phyloP scores from a whole-genome alignment of 257 asterid species.

The Buddleja alternifolia region DNA sequence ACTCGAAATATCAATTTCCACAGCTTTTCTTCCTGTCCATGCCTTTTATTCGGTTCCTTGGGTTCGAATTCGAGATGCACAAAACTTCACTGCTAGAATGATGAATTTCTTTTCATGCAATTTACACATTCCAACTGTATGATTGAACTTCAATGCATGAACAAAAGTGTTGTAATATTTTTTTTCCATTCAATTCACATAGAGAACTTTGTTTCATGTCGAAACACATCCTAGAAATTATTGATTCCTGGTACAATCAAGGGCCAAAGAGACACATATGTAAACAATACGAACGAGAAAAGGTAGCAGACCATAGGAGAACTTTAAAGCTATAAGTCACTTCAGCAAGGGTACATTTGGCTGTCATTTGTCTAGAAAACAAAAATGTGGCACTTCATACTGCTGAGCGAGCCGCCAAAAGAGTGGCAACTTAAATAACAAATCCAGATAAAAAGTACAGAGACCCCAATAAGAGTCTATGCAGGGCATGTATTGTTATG shows the following conservation, averaged over 20 bases:
- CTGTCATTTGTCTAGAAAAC: not conserved
- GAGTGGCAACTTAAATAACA: not conserved
- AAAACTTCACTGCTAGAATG: not conserved
- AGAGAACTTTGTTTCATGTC: not conserved
- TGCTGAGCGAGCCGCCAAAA: constrained; percentile 15
- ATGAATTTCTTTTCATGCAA: constrained; percentile 12
- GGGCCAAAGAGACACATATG: not conserved
- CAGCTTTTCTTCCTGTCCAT: not conserved
- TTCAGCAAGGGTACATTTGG: constrained; percentile 13
- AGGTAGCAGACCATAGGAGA: not conserved
- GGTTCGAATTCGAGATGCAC: not conserved
- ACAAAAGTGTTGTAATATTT: not conserved
- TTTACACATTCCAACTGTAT: not conserved
- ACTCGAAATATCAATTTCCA: not conserved
- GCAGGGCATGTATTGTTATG: not conserved
- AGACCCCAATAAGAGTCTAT: constrained; percentile 7
- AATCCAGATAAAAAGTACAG: constrained; percentile 3
- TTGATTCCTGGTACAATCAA: not conserved
- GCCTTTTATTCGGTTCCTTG: not conserved
- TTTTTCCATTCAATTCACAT: not conserved
- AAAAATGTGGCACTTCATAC: not conserved
- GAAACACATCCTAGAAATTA: constrained; percentile 7
- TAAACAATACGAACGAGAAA: not conserved
- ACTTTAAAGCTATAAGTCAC: constrained; percentile 5
- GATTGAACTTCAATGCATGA: not conserved